Percentiles rank a stretch among this genome's conserved stretches.
Evolutionary conservation across 768 basidiomycete species (phyloP).

Genomic region (Trametes punicea): DNA sequence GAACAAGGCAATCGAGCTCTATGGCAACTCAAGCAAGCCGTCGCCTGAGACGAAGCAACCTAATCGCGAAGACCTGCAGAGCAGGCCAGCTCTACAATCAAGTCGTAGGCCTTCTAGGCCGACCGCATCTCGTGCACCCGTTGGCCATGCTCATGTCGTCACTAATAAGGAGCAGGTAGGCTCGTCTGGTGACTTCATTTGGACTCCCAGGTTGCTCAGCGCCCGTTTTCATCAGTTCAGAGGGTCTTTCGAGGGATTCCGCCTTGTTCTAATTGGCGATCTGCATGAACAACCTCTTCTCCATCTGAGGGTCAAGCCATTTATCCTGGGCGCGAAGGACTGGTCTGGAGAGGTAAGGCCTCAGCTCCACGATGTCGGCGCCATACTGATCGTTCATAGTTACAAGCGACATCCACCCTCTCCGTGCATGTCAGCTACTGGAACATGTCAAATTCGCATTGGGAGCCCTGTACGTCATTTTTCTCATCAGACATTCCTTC

Average conservation of each 20-base stretch:
- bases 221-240: conserved; percentile 54
- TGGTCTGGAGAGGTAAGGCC: conserved; percentile 85
- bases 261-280: conserved; percentile 91
- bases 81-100: conserved; percentile 6
- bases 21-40: conserved; percentile 40
- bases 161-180: conserved; percentile 81
- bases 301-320: conserved; percentile 83
- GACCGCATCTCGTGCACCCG: conserved; percentile 17
- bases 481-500: background rate
- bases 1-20: conserved; percentile 84
- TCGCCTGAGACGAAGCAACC: background rate
- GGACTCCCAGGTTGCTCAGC: background rate
- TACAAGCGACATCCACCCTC: conserved; percentile 80
- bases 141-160: conserved; percentile 44
- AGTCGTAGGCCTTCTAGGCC: conserved; percentile 7
- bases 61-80: background rate
- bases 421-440: conserved; percentile 88
- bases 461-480: conserved; percentile 77
- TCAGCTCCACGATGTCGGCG: background rate
- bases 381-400: conserved; percentile 39
- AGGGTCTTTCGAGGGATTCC: conserved; percentile 86
- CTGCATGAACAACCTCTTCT: conserved; percentile 92
- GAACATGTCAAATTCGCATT: conserved; percentile 96
- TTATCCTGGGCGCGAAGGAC: conserved; percentile 78
- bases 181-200: background rate